phyloP scores from a whole-genome alignment of 1,284 basidiomycete genomes.

The Tilletia walkeri region DNA sequence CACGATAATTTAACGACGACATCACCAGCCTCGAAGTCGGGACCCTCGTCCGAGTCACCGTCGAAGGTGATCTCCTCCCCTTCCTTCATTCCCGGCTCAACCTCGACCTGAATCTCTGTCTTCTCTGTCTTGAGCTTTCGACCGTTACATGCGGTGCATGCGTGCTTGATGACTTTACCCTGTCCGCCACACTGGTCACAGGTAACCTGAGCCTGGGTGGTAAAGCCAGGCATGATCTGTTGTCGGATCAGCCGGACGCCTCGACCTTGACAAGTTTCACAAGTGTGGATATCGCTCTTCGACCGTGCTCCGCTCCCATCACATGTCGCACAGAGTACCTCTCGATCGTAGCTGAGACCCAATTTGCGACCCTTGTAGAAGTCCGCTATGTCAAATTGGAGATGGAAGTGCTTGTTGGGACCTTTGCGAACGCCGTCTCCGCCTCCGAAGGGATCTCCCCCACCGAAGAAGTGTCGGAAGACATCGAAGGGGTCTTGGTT shows the following conservation, averaged over 20 bases:
- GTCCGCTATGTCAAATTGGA: constrained; percentile 44
- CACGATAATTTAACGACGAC: constrained; percentile 45
- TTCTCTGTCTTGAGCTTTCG: constrained; percentile 44
- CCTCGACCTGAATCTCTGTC: constrained; percentile 46
- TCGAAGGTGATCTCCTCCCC: constrained; percentile 47
- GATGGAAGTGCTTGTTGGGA: constrained; percentile 47
- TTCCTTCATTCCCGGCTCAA: constrained; percentile 46
- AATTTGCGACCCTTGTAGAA: constrained; percentile 48
- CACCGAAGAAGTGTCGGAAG: constrained; percentile 53
- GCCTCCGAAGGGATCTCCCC: constrained; percentile 33
- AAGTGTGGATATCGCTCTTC: constrained; percentile 47
- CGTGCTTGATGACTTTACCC: constrained; percentile 44
- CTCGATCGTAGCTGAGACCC: constrained; percentile 41
- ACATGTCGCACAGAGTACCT: constrained; percentile 48
- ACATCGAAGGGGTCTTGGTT: constrained; percentile 51
- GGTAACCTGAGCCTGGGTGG: constrained; percentile 43
- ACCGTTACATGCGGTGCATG: constrained; percentile 44
- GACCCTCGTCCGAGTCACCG: constrained; percentile 49
- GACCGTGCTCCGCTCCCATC: constrained; percentile 52
- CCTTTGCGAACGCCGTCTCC: constrained; percentile 41
- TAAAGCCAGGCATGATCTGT: constrained; percentile 55
- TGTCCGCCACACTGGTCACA: constrained; percentile 48
- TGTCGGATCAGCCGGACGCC: constrained; percentile 50
- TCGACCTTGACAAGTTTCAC: constrained; percentile 43
- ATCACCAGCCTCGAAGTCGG: constrained; percentile 49